Percentiles rank a stretch among this genome's conserved stretches.
phyloP scores from a whole-genome alignment of 169 alveolate species.

The Cryptosporidium sp. region DNA sequence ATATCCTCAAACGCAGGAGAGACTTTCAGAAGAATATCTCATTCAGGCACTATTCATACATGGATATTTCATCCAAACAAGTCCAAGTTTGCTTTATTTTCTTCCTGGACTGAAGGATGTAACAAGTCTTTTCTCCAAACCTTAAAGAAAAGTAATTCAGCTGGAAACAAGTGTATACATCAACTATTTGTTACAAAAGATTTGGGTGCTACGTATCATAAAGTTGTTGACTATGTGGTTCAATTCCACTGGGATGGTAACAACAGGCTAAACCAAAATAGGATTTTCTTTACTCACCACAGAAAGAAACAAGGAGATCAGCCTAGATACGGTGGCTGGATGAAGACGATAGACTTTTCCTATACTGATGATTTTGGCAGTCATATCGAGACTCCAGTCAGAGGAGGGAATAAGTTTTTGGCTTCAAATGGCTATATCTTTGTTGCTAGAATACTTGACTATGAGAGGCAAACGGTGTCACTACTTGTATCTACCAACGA shows the following conservation, averaged over 20 bases:
- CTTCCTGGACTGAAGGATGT: conserved; percentile 90
- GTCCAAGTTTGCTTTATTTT: conserved; percentile 86
- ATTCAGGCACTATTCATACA: conserved; percentile 83
- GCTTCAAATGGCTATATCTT: conserved; percentile 93
- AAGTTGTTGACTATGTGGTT: conserved; percentile 85
- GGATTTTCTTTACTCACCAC: conserved; percentile 83
- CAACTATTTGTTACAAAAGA: conserved; percentile 87
- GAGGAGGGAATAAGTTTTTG: conserved; percentile 93
- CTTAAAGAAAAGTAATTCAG: conserved; percentile 28
- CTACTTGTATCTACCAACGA: conserved; percentile 91
- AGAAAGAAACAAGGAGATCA: conserved; percentile 87
- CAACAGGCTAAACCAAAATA: conserved; percentile 76
- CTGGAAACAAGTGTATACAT: conserved; percentile 89
- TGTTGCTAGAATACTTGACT: conserved; percentile 91
- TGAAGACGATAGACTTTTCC: conserved; percentile 87
- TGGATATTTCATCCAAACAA: conserved; percentile 87
- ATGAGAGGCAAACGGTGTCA: conserved; percentile 90
- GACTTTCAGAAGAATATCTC: conserved; percentile 82
- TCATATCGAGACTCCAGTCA: conserved; percentile 83
- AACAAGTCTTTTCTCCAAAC: conserved; percentile 61
- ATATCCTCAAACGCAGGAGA: conserved; percentile 81
- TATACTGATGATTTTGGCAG: conserved; percentile 92
- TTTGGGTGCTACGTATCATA: conserved; percentile 86
- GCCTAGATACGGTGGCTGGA: conserved; percentile 92
- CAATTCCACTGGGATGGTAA: conserved; percentile 94